Conservation (phyloP, 2,329 filamentous ascomycete genomes). For the Fusarium camptoceras region DNA sequence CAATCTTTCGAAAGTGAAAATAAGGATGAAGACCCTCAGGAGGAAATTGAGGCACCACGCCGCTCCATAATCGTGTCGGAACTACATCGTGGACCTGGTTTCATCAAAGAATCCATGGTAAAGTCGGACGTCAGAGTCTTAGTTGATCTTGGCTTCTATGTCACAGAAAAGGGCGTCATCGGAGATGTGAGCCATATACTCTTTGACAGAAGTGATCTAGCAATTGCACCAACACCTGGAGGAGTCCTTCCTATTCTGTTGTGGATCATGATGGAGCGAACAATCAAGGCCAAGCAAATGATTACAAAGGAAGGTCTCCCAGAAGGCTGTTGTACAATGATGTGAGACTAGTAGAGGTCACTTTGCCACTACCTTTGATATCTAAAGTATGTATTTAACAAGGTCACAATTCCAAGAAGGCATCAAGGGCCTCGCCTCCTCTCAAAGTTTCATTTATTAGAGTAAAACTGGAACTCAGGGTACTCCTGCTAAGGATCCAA, state of each 20-base stretch:
- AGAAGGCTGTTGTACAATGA: background rate
- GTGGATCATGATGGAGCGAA: conserved; percentile 13
- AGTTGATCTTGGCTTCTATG: conserved; percentile 3
- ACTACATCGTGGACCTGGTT: background rate
- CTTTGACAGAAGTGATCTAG: background rate
- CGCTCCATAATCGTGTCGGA: background rate
- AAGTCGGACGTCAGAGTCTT: background rate
- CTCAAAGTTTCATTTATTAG: too few species aligned
- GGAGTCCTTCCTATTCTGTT: background rate
- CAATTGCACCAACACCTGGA: conserved; percentile 7
- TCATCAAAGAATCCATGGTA: background rate
- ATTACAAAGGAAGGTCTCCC: fast-evolving
- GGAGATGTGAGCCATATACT: background rate
- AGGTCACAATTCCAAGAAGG: too few species aligned
- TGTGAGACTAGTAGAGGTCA: background rate
- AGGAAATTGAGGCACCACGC: background rate
- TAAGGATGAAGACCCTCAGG: background rate
- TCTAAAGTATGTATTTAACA: fast-evolving
- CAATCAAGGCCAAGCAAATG: background rate
- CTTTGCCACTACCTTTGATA: background rate
- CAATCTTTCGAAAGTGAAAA: background rate
- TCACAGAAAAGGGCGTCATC: background rate
- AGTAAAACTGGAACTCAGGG: fast-evolving
- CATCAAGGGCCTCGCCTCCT: too few species aligned
- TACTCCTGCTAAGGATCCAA: too few species aligned